phyloP scores from a whole-genome alignment of 1,284 basidiomycete genomes.

The Naganishia cerealis region DNA sequence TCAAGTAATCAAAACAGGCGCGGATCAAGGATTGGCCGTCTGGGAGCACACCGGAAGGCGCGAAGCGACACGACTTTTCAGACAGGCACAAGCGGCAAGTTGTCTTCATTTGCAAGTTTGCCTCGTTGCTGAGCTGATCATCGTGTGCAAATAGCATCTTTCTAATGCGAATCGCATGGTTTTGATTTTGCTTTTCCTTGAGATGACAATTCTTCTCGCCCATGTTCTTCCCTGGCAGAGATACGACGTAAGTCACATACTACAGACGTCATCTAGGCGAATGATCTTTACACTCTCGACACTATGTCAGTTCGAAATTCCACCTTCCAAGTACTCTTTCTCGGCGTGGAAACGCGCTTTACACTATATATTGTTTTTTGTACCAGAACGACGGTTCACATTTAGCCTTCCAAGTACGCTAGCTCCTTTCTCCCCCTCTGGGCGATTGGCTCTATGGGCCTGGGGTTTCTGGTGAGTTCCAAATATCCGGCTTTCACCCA shows the following conservation, averaged over 20 bases:
- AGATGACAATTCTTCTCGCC: slow-evolving; percentile 43
- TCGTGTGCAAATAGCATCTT: slow-evolving; percentile 17
- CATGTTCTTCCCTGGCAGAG: slow-evolving; percentile 47
- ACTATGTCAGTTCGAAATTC: slow-evolving; percentile 27
- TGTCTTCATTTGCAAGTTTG: background rate
- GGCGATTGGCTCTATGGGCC: slow-evolving; percentile 49
- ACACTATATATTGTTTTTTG: slow-evolving; percentile 47
- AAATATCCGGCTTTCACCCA: background rate
- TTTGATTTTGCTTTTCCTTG: slow-evolving; percentile 34
- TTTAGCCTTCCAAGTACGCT: slow-evolving; percentile 42
- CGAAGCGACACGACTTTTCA: slow-evolving; percentile 15
- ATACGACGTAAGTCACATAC: slow-evolving; percentile 37
- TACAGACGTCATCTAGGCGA: background rate
- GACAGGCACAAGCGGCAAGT: slow-evolving; percentile 26
- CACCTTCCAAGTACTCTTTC: slow-evolving; percentile 32
- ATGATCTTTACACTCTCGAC: background rate
- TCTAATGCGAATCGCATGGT: slow-evolving; percentile 23
- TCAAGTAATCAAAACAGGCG: slow-evolving; percentile 7
- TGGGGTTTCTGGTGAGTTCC: slow-evolving; percentile 31
- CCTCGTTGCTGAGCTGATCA: background rate
- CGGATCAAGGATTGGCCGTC: slow-evolving; percentile 13
- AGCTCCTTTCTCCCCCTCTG: slow-evolving; percentile 35
- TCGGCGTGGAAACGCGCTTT: slow-evolving; percentile 40
- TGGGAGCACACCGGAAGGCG: slow-evolving; percentile 26
- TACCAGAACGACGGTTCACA: slow-evolving; percentile 42